Base-by-base conservation (phyloP, 805 yeast genomes). In the Nakazawaea anatomiae region DNA sequence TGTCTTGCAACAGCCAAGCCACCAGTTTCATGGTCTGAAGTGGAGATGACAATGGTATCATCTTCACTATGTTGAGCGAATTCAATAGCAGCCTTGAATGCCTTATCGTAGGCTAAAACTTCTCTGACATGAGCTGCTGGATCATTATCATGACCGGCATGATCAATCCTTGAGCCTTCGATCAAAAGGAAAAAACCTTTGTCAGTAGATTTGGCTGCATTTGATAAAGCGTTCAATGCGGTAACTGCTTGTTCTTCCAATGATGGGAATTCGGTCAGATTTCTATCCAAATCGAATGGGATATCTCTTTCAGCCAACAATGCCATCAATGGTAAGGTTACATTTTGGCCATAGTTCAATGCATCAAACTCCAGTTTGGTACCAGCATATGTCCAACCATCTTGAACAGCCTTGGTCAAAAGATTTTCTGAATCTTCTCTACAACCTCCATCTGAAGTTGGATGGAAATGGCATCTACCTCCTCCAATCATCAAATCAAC, bases 11-110 rank as follows among this genome's bases (percentile, higher is more conserved):
- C 79, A n/a, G 87, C 86, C 56, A 91, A 74, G 0, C 97, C 98
- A 55, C 98, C 98, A 29, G 97, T 91, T 66, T 91, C 98, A 71
- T 91, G 98, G 66, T 91, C 97, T 28, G 95, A 85, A 2, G 96
- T 89, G 29, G 92, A 82, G 41, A 91, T 73, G 40, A 89, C 77
- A 43, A 86, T 72, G 3, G 96, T 89, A 58, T 89, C 96, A 10
- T 78, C 82, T 47, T 86, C 89, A 2, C 86, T 61, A 7, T 73
- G 63, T 57, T 85, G 82, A 39, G 85, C 87, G 64, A 81, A 89
- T 41, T 87, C 80, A 48, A 80, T 67, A 2, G 85, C 96, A 9
- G 88, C 86, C 54, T 77, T 67, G 69, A 87, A 89, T 4, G 96
- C 90, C 53, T 80, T 81, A 64, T 88, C 96, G 65, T 82, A 91